phyloP scores from a whole-genome alignment of 116 monocot genomes.

The Posidonia oceanica region DNA sequence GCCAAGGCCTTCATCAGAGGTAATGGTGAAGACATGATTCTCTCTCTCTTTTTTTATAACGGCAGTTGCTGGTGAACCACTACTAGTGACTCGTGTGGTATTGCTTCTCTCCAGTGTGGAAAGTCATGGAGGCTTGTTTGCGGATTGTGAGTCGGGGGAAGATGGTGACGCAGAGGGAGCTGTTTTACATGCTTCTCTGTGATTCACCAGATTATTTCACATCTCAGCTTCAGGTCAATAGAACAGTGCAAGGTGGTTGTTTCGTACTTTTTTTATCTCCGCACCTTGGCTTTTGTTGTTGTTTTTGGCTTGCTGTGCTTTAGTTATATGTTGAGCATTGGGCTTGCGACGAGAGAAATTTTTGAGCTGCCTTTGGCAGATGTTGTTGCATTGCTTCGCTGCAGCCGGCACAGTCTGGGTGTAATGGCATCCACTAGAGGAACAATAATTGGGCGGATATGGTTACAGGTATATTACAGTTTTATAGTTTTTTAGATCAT shows the following conservation, averaged over 20 bases:
- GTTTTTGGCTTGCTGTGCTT: not conserved
- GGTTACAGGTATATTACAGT: constrained; percentile 35
- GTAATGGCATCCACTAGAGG: constrained; percentile 92
- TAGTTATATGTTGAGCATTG: not conserved
- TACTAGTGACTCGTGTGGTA: not conserved
- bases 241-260: constrained; percentile 57
- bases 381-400: constrained; percentile 77
- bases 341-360: not conserved
- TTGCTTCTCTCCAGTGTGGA: constrained; percentile 55
- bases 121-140: constrained; percentile 76
- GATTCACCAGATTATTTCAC: constrained; percentile 76
- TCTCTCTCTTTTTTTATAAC: not conserved
- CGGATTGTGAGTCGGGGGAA: constrained; percentile 54
- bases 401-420: constrained; percentile 81
- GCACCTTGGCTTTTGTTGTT: not conserved
- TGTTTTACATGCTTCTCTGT: constrained; percentile 86
- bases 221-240: constrained; percentile 62
- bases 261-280: not conserved
- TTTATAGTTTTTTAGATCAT: not conserved
- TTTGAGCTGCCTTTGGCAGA: constrained; percentile 24
- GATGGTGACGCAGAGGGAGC: constrained; percentile 80
- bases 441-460: constrained; percentile 65
- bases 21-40: not conserved
- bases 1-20: constrained; percentile 82
- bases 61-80: not conserved